phyloP scores from a whole-genome alignment of 2,329 filamentous ascomycete genomes.

The Diaporthe caulivora region DNA sequence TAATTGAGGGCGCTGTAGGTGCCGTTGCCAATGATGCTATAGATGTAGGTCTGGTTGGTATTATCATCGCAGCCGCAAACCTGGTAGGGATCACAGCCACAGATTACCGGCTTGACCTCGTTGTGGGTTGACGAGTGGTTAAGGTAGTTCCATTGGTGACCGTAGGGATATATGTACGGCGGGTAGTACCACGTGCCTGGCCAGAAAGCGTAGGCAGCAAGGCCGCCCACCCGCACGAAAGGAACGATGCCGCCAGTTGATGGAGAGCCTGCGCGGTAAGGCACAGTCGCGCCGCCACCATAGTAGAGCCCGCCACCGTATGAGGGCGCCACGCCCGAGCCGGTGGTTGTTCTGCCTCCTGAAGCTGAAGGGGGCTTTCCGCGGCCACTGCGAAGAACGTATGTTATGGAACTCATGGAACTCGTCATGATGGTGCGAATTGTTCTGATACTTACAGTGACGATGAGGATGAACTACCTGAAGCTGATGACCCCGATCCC shows the following conservation, averaged over 20 bases:
- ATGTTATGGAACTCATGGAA: no score
- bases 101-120: conserved; percentile 71
- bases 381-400: conserved; percentile 39
- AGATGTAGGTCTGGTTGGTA: conserved; percentile 68
- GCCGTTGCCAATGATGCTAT: no score
- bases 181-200: conserved; percentile 76
- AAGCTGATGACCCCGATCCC: conserved; percentile 41
- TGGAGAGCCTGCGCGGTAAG: conserved; percentile 68
- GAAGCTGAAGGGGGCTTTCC: conserved; percentile 52
- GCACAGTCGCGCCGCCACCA: conserved; percentile 71
- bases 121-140: conserved; percentile 65
- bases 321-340: conserved; percentile 67
- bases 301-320: conserved; percentile 77
- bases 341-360: conserved; percentile 67
- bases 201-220: conserved; percentile 67
- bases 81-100: conserved; percentile 67
- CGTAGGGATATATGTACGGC: conserved; percentile 72
- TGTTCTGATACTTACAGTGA: conserved; percentile 14
- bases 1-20: no score
- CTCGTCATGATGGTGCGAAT: conserved; percentile 6
- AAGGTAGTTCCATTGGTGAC: conserved; percentile 61
- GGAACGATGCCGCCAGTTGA: conserved; percentile 65
- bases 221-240: conserved; percentile 61
- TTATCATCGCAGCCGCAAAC: conserved; percentile 81
- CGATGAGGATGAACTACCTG: conserved; percentile 42